Percentiles rank a stretch among this genome's conserved stretches.
phyloP scores from a whole-genome alignment of 345 rosid species.

The Balakata baccata region DNA sequence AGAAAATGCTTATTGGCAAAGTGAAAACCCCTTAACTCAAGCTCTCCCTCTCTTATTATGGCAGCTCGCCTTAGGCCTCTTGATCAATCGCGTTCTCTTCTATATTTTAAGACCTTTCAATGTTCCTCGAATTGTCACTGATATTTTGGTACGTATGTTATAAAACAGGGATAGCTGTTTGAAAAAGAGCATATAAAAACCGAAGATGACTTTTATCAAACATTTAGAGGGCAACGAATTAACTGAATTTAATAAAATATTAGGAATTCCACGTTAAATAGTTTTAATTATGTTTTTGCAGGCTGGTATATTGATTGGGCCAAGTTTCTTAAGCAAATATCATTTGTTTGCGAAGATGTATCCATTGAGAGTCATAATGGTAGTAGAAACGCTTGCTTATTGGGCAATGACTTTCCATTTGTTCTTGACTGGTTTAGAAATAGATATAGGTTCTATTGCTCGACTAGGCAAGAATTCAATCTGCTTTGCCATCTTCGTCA shows the following conservation, averaged over 20 bases:
- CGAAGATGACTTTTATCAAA: too few species aligned
- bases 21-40: slow-evolving; percentile 17
- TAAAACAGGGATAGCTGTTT: too few species aligned
- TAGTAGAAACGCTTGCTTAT: slow-evolving; percentile 49
- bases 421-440: slow-evolving; percentile 62
- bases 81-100: slow-evolving; percentile 17
- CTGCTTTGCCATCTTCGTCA: slow-evolving; percentile 38
- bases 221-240: too few species aligned
- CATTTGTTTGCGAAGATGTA: background rate
- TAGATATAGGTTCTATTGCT: slow-evolving; percentile 45
- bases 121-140: slow-evolving; percentile 29
- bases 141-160: slow-evolving; percentile 34
- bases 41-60: slow-evolving; percentile 27
- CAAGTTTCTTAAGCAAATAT: background rate
- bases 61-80: slow-evolving; percentile 18
- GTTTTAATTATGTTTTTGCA: too few species aligned
- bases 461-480: slow-evolving; percentile 26
- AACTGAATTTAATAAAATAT: too few species aligned
- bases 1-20: slow-evolving; percentile 31
- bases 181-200: too few species aligned
- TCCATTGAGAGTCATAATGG: slow-evolving; percentile 31
- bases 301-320: slow-evolving; percentile 55
- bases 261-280: too few species aligned
- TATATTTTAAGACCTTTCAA: slow-evolving; percentile 30
- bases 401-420: slow-evolving; percentile 46